Evolutionary conservation across 805 yeast species (phyloP), one percentile per base, ranked within the genome.

Genomic region (Starmerella scarabaei): DNA sequence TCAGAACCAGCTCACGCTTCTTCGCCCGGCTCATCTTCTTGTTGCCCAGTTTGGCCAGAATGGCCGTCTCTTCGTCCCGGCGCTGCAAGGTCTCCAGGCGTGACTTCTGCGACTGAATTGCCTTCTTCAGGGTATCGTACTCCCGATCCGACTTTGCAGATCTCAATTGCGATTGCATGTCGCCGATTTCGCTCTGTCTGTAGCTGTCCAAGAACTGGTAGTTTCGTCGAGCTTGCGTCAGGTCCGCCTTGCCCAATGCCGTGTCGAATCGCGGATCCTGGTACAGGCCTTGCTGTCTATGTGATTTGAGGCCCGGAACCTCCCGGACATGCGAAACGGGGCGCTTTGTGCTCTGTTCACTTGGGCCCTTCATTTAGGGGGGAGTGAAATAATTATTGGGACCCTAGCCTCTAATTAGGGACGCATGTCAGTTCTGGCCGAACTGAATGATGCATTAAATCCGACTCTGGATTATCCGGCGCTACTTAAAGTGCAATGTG

Each of bases 181-280:
- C 72, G 2, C 60, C 49, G 29, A 91, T 67, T 56, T 91, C 98
- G 7, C 66, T 59, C 48, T 77, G 67, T 57, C 97, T 70, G 58
- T 91, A 91, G 30, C 80, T 85, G 58, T 85, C 94, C 42, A 91
- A 62, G 55, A 91, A 91, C 33, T 73, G 70, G 62, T 91, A 91
- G 53, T 88, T 77, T 53, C 75, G 72, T 44, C 96, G 67, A 15
- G 81, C 71, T 43, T 68, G 66, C 24, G 66, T 63, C 43, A 72
- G 61, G 56, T 86, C 88, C 1, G 91, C 82, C 51, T 75, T 79
- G 42, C 97, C 97, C 47, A 75, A 74, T 0, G 94, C 85, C 3
- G 88, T 71, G 59, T 91, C 95, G 57, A 91, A 91, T 50, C 98
- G 68, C 26, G 93, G 78, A 62, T 91, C 98, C 36, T 73, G 69